phyloP scores from a whole-genome alignment of 2,329 filamentous ascomycete species.

The Cercospora citrullina region DNA sequence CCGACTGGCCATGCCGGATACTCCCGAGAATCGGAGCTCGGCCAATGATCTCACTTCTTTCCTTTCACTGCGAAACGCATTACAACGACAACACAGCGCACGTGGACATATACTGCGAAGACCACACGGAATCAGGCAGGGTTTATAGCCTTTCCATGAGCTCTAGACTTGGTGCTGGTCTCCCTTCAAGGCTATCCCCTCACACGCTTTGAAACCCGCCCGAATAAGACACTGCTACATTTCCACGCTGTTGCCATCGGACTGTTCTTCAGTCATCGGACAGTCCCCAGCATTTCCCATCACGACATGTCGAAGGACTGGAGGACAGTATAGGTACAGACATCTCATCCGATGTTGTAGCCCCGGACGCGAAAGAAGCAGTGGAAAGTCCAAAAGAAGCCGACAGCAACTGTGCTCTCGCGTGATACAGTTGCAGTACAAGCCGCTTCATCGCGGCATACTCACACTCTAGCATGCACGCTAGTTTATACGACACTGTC shows the following conservation, averaged over 20 bases:
- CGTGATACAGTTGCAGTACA: neutral
- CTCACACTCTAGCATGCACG: neutral
- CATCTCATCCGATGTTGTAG: neutral
- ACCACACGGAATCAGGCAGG: neutral
- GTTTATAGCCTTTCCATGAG: neutral
- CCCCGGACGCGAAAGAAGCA: neutral
- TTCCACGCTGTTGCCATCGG: neutral
- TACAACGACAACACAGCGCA: neutral
- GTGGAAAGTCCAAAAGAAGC: neutral
- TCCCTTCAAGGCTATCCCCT: neutral
- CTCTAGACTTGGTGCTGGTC: neutral
- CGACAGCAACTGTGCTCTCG: neutral
- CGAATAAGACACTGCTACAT: neutral
- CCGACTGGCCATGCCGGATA: neutral
- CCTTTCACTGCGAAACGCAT: neutral
- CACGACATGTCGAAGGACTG: neutral
- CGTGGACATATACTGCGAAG: neutral
- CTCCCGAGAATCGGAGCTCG: neutral
- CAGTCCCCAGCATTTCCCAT: neutral
- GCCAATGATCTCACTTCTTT: conserved; percentile 2
- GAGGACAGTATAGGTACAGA: neutral
- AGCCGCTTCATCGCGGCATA: neutral
- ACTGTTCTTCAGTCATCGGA: neutral
- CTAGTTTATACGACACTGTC: neutral
- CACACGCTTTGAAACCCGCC: neutral